A percentile compares a stretch with the other conserved stretches of the same genome.
Evolutionary conservation across 1,284 basidiomycete genomes (phyloP).

Genomic region (Porodaedalea pini): DNA sequence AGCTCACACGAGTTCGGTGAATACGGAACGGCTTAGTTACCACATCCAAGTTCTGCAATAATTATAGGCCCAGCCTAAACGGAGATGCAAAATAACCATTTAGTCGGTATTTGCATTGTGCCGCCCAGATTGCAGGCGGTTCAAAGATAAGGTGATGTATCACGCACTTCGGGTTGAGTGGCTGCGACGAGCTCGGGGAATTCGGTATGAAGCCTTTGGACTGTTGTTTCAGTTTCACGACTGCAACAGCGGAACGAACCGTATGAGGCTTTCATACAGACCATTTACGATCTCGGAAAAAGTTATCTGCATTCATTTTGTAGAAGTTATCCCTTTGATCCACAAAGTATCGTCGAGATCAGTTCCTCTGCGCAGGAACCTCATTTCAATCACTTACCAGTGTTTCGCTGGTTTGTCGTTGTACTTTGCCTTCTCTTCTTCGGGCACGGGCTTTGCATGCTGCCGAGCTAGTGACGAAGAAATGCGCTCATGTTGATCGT

Average conservation of each 20-base stretch:
- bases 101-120: neutral
- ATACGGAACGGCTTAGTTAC: slow-evolving; percentile 35
- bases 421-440: slow-evolving; percentile 62
- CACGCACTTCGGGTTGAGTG: slow-evolving; percentile 59
- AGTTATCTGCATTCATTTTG: slow-evolving; percentile 76
- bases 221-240: neutral
- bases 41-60: slow-evolving; percentile 85
- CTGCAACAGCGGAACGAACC: neutral
- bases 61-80: slow-evolving; percentile 69
- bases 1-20: neutral
- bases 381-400: slow-evolving; percentile 44
- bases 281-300: slow-evolving; percentile 93
- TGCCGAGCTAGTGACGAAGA: slow-evolving; percentile 67
- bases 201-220: slow-evolving; percentile 80
- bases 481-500: slow-evolving; percentile 70
- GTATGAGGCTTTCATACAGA: slow-evolving; percentile 26
- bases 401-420: slow-evolving; percentile 71
- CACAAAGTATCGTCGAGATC: neutral
- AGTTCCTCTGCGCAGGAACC: neutral
- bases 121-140: neutral
- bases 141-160: neutral
- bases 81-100: slow-evolving; percentile 18
- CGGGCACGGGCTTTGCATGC: slow-evolving; percentile 62
- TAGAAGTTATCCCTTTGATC: slow-evolving; percentile 90
- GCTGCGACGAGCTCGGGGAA: slow-evolving; percentile 82